Base-by-base conservation (phyloP, 1,284 basidiomycete species). In the Trichosporon coremiiforme region DNA sequence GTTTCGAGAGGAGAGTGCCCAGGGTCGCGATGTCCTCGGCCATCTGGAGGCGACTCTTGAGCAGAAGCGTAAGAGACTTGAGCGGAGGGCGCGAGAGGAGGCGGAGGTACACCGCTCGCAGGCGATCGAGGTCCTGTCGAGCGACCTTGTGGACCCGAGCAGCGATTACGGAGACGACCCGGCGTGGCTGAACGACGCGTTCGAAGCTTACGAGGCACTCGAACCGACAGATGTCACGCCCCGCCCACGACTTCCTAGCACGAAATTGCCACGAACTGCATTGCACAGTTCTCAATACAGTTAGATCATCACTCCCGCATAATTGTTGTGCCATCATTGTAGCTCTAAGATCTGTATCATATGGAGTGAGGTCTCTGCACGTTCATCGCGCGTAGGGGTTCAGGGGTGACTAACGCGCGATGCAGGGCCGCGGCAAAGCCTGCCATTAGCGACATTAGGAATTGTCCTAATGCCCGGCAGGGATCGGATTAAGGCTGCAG, bases 1-100 rank as follows among this genome's bases (percentile, higher is more conserved):
- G 33, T 79, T 76, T 72, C 70, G 73, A 5, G 73, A 69, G 13
- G 73, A 71, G n/a, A 66, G 67, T 6, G 67, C 50, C 15, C 35
- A 69, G 0, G 73, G 65, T 20, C 20, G 29, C 10, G 20, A n/a
- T 1, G 66, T 74, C 13, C 35, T 68, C 1, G n/a, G 33, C n/a
- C 25, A 62, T 13, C 36, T 74, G 0, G 64, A 65, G 25, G 15
- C 31, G 15, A 31, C 29, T 0, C 64, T 55, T 0, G 66, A 57
- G 9, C 50, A 31, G 41, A 71, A 70, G 45, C 57, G 60, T 1
- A 22, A 15, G 13, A 20, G 50, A 1, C 38, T 68, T 4, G 70
- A 71, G 57, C 29, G 57, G 57, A 35, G 57, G 31, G 57, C 57
- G 17, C 29, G n/a, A n/a, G 57, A 62, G 15, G 57, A 62, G 31